phyloP scores from a whole-genome alignment of 2,329 filamentous ascomycete genomes.

The Botrytis aclada region DNA sequence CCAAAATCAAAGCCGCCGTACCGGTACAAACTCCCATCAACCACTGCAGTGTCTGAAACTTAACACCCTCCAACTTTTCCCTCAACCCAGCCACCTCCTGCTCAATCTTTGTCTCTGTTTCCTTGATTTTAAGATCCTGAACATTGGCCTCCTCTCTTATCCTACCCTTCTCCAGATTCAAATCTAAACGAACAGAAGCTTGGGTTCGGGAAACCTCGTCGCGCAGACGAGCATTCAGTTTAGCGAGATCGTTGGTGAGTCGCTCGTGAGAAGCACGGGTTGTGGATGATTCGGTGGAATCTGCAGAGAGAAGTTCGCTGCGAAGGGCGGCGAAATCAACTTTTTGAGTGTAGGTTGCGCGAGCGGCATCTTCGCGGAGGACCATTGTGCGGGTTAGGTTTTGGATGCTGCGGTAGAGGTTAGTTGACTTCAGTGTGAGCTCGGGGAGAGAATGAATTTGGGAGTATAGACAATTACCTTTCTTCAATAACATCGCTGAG shows the following conservation, averaged over 20 bases:
- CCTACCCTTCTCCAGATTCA: conserved; percentile 94
- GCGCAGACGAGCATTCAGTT: conserved; percentile 81
- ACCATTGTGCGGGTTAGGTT: conserved; percentile 98
- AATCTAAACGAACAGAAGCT: conserved; percentile 83
- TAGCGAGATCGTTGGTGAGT: conserved; percentile 89
- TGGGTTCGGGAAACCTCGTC: conserved; percentile 95
- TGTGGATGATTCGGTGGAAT: conserved; percentile 84
- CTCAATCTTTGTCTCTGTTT: conserved; percentile 97
- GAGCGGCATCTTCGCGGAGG: conserved; percentile 85
- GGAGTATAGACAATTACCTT: conserved; percentile 49
- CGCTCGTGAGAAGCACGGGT: conserved; percentile 89
- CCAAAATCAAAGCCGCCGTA: conserved; percentile 63
- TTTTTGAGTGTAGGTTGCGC: conserved; percentile 79
- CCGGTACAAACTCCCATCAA: conserved; percentile 80
- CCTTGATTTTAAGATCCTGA: conserved; percentile 97
- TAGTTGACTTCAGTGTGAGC: background rate
- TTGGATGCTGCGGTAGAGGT: conserved; percentile 64
- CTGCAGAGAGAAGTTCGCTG: conserved; percentile 86
- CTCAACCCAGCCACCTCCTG: conserved; percentile 89
- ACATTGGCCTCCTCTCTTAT: conserved; percentile 95
- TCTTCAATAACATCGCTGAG: conserved; percentile 96
- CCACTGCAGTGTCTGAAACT: conserved; percentile 98
- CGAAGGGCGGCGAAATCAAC: conserved; percentile 97
- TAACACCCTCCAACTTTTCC: conserved; percentile 93
- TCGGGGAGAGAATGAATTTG: background rate